Percentiles rank a stretch among this genome's conserved stretches.
These are phyloP conservation scores for Scutellaria minor DNA, from an alignment of 257 asterid species.

Conservation along the genomic window DNA sequence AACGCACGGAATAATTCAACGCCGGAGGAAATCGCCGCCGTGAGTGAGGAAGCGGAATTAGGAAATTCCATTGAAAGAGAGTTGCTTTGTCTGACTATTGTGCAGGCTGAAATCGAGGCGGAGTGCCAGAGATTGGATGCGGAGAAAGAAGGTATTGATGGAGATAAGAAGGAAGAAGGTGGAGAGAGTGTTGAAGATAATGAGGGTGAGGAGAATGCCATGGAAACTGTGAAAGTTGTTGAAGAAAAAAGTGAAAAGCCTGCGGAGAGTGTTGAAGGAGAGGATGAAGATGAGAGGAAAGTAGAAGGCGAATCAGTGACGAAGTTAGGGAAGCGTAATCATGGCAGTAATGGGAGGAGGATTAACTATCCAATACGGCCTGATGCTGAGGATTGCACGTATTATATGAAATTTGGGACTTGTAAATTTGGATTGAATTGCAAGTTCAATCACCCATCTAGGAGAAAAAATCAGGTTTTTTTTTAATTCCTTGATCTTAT, in stretches of 20 bases:
- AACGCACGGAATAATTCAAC: constrained; percentile 27
- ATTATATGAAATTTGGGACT: constrained; percentile 69
- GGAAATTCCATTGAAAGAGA: constrained; percentile 47
- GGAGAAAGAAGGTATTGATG: neutral
- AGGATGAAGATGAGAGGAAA: constrained; percentile 30
- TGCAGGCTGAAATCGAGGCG: constrained; percentile 50
- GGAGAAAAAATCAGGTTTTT: constrained; percentile 66
- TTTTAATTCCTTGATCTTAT: too few relatives aligned
- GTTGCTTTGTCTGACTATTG: constrained; percentile 41
- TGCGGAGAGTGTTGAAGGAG: constrained; percentile 35
- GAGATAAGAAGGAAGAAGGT: too few relatives aligned
- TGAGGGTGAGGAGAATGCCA: constrained; percentile 31
- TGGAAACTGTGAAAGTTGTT: constrained; percentile 17
- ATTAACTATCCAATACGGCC: constrained; percentile 73
- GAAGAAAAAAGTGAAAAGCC: constrained; percentile 23
- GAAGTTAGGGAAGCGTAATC: constrained; percentile 31
- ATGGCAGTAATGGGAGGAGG: constrained; percentile 39
- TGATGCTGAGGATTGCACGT: constrained; percentile 88
- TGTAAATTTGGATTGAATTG: constrained; percentile 86
- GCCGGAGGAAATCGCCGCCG: constrained; percentile 28
- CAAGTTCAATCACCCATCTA: constrained; percentile 91
- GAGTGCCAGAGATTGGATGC: constrained; percentile 13
- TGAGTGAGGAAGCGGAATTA: constrained; percentile 45
- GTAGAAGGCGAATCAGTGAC: constrained; percentile 24
- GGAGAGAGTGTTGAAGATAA: neutral